A percentile compares a stretch with the other conserved stretches of the same genome.
These are phyloP conservation scores for Alternaria sp. DNA, from an alignment of 2,329 filamentous ascomycete species.

Conservation along the genomic window DNA sequence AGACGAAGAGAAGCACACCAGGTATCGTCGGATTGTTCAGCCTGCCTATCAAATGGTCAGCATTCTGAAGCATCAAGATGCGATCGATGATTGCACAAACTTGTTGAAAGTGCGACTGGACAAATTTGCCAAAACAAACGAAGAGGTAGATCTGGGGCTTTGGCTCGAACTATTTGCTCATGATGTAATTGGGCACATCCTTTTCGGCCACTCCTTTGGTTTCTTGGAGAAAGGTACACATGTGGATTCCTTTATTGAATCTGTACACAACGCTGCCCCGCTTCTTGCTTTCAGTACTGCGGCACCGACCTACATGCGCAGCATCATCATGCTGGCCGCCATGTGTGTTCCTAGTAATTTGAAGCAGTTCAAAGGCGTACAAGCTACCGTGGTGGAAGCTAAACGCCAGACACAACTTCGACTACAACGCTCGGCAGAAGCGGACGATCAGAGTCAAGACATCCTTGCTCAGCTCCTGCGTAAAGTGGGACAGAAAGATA, in stretches of 20 bases:
- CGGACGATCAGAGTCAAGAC: slow-evolving; percentile 18
- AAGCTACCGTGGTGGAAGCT: slow-evolving; percentile 23
- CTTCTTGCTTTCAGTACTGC: slow-evolving; percentile 36
- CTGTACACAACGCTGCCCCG: slow-evolving; percentile 45
- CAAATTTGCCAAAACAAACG: slow-evolving; percentile 21
- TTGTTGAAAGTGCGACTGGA: slow-evolving; percentile 30
- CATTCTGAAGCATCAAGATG: slow-evolving; percentile 43
- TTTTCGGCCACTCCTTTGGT: slow-evolving; percentile 51
- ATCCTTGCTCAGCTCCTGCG: slow-evolving; percentile 26
- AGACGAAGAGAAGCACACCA: slow-evolving; percentile 24
- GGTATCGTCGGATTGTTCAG: slow-evolving; percentile 22
- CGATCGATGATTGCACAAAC: slow-evolving; percentile 28
- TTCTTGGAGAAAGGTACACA: slow-evolving; percentile 51
- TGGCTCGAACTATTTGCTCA: slow-evolving; percentile 38
- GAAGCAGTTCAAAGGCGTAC: slow-evolving; percentile 36
- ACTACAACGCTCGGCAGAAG: slow-evolving; percentile 7
- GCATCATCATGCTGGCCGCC: slow-evolving; percentile 32
- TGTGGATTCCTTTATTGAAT: slow-evolving; percentile 47
- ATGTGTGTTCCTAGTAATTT: slow-evolving; percentile 25
- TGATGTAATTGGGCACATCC: slow-evolving; percentile 53
- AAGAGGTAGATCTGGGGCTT: slow-evolving; percentile 30
- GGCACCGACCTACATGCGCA: slow-evolving; percentile 37
- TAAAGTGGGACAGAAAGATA: slow-evolving; percentile 37
- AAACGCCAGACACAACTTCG: slow-evolving; percentile 18
- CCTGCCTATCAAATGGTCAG: slow-evolving; percentile 51